phyloP scores from a whole-genome alignment of 129 eudicot species.

The Pittosporum tobira region DNA sequence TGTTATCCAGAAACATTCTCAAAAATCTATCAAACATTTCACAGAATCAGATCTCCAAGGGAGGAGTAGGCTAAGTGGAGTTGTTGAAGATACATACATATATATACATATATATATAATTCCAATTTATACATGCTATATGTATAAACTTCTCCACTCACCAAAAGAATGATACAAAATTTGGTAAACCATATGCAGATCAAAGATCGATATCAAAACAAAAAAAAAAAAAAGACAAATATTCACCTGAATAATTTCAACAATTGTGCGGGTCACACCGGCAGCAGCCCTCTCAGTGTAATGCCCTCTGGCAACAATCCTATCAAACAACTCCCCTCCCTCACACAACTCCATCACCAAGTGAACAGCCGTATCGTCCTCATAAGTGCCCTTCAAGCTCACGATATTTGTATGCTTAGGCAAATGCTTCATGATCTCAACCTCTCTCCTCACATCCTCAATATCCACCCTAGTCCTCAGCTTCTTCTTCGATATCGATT shows the following conservation, averaged over 20 bases:
- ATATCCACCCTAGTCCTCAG: conserved; percentile 23
- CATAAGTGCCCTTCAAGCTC: conserved; percentile 29
- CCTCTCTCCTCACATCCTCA: conserved; percentile 37
- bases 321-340: conserved; percentile 31
- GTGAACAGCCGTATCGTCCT: conserved; percentile 31
- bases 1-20: neutral
- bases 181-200: neutral
- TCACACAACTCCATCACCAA: conserved; percentile 40
- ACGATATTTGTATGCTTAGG: conserved; percentile 31
- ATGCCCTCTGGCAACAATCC: conserved; percentile 36
- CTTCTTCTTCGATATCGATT: conserved; percentile 17
- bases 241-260: conserved; percentile 29
- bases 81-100: too few species aligned
- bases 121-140: neutral
- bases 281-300: conserved; percentile 41
- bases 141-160: neutral
- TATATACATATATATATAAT: too few species aligned
- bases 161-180: neutral
- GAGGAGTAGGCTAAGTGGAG: neutral
- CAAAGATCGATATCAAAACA: neutral
- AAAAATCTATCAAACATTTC: neutral
- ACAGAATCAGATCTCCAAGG: neutral
- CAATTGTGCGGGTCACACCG: conserved; percentile 22
- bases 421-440: conserved; percentile 31
- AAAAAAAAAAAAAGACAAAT: neutral